Percentiles rank a stretch among this genome's conserved stretches.
phyloP scores from a whole-genome alignment of 176 grass and related monocot species.

The Musa beccarii region DNA sequence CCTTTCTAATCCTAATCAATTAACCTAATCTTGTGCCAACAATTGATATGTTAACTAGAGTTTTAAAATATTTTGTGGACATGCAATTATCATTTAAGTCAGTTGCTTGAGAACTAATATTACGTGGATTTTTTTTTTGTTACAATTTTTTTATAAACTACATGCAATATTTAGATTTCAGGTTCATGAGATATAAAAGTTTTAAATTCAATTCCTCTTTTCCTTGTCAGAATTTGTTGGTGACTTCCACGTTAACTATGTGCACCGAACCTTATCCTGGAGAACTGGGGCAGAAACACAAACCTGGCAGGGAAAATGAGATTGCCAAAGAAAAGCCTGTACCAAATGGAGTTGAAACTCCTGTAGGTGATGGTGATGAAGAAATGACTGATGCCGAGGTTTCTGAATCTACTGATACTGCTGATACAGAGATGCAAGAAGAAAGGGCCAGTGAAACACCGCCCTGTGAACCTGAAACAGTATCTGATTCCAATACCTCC shows the following conservation, averaged over 20 bases:
- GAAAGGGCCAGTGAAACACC: constrained; percentile 38
- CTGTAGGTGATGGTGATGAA: constrained; percentile 47
- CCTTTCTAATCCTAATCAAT: too few relatives aligned
- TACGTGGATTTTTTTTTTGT: neutral
- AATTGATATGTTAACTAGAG: too few relatives aligned
- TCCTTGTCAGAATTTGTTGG: constrained; percentile 68
- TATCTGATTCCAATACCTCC: constrained; percentile 11
- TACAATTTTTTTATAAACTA: neutral
- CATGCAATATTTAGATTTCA: too few relatives aligned
- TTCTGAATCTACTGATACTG: constrained; percentile 7
- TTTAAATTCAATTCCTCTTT: constrained; percentile 5
- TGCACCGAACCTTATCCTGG: constrained; percentile 63
- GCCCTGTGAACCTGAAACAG: constrained; percentile 5
- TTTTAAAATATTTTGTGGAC: too few relatives aligned
- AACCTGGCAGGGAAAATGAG: constrained; percentile 24
- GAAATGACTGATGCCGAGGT: constrained; percentile 79
- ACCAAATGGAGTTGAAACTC: constrained; percentile 47
- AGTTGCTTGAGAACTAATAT: too few relatives aligned
- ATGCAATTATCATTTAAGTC: too few relatives aligned
- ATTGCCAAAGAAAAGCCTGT: constrained; percentile 21
- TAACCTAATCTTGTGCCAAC: too few relatives aligned
- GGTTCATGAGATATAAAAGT: too few relatives aligned
- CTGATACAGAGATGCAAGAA: constrained; percentile 57
- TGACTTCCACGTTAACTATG: constrained; percentile 69
- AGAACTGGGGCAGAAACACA: constrained; percentile 24